Conservation (phyloP, 23 red algal genomes). For the Gracilaria vermiculophylla region DNA sequence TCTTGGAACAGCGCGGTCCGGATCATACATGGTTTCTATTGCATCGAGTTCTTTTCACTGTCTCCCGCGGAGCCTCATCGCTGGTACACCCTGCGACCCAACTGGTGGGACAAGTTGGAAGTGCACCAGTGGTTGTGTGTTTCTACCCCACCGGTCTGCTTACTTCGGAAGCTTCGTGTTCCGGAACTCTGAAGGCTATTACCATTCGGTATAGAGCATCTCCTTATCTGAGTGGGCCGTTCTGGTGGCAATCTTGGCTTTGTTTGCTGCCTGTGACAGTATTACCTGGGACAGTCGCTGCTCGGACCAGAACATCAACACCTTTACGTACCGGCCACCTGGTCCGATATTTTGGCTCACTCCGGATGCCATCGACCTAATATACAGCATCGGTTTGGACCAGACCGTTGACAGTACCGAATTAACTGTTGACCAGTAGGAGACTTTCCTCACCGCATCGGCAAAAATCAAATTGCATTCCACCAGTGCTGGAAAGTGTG, state of each 20-base stretch:
- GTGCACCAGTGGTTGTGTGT: slow-evolving; percentile 6
- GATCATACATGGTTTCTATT: too few relatives aligned
- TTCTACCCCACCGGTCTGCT: neutral
- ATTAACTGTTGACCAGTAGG: neutral
- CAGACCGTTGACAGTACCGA: neutral
- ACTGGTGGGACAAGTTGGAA: too few relatives aligned
- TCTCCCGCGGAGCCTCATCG: too few relatives aligned
- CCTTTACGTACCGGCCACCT: neutral
- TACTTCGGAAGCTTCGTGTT: neutral
- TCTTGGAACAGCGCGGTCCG: too few relatives aligned
- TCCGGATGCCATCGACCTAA: too few relatives aligned
- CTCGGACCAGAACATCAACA: neutral
- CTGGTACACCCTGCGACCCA: too few relatives aligned
- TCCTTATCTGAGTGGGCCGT: neutral
- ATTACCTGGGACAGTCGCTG: neutral
- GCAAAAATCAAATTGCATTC: too few relatives aligned
- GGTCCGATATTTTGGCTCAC: too few relatives aligned
- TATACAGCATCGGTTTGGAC: neutral
- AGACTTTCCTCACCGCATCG: neutral
- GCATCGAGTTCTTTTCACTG: too few relatives aligned
- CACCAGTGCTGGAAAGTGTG: neutral
- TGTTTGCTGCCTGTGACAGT: neutral
- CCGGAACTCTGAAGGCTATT: neutral
- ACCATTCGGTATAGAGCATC: neutral
- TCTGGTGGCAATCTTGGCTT: neutral